A percentile compares a stretch with the other conserved stretches of the same genome.
Conservation (phyloP, 148 eudicot genomes). For the Rhododendron molle region DNA sequence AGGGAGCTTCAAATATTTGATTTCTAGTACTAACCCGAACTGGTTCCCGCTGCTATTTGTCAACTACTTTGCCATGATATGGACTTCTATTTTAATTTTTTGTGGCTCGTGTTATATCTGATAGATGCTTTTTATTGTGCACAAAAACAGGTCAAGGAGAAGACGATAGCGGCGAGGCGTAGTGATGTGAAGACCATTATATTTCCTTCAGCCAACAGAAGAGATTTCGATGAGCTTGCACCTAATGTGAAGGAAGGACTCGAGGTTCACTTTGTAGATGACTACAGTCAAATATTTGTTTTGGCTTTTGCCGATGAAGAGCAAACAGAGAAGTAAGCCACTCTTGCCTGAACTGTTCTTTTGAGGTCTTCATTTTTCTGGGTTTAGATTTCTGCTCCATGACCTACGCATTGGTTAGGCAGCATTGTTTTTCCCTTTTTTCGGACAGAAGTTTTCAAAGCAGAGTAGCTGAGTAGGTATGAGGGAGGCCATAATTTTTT, state of each 20-base stretch:
- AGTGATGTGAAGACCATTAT: slow-evolving; percentile 86
- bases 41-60: neutral
- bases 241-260: slow-evolving; percentile 89
- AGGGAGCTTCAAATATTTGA: neutral
- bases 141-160: slow-evolving; percentile 80
- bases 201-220: slow-evolving; percentile 85
- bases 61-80: neutral
- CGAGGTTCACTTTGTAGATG: slow-evolving; percentile 95
- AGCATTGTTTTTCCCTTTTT: neutral
- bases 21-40: neutral
- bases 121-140: slow-evolving; percentile 1
- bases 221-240: slow-evolving; percentile 91
- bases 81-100: neutral
- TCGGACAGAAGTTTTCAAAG: neutral
- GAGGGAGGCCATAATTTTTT: neutral
- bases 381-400: neutral
- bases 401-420: neutral
- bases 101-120: neutral
- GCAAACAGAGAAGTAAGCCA: slow-evolving; percentile 7
- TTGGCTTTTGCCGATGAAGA: slow-evolving; percentile 53
- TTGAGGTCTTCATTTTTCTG: neutral
- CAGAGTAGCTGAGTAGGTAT: neutral
- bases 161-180: slow-evolving; percentile 92
- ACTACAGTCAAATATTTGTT: slow-evolving; percentile 64
- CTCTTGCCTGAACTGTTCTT: neutral